Base-by-base conservation (phyloP, 2,329 filamentous ascomycete genomes). In the Phoma sp. region DNA sequence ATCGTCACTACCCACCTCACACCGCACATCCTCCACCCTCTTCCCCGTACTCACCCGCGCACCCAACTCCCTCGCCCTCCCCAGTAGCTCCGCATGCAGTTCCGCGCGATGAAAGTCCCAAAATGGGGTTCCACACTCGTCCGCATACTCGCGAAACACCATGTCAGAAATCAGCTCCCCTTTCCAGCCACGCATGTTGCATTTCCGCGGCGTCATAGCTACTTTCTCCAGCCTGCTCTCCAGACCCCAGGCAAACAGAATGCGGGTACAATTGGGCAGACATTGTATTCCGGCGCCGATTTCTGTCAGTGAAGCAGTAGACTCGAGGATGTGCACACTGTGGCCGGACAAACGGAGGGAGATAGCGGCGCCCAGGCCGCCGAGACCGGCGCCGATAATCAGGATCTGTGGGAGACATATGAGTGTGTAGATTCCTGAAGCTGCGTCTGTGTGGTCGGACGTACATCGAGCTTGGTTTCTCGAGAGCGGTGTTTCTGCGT, bases 81-180 rank as follows among this genome's bases (percentile, higher is more conserved):
- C 72, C 2, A 84, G 61, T 4, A 85, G 69, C 36, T 75, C 78
- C 30, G 68, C 71, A 36, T 84, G 82, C 18, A 84, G 62, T 55
- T 82, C 79, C 2, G 81, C 80, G 8, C 82, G 77, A 59, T 85
- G 82, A 36, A 85, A 83, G 58, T 84, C 82, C 70, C 79, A 81
- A 59, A 83, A 84, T 23, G 75, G 80, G 25, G 72, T 75, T 2
- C 76, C 75, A 4, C 66, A 68, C 23, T 73, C 67, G 13, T 63
- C 54, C 8, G 62, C 61, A 43, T 75, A 75, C 2, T 73, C 75
- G 11, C 77, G 63, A 44, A 82, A 83, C 57, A 83, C 75, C 72
- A 83, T 78, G 1, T 70, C 65, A 0, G 78, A 79, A 7, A 85
- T 72, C 14, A 67, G 59, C 24, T 82, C 76, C 3, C 82, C 82